Base-by-base conservation (phyloP, 2,329 filamentous ascomycete species). In the Diplodia scrobiculata region DNA sequence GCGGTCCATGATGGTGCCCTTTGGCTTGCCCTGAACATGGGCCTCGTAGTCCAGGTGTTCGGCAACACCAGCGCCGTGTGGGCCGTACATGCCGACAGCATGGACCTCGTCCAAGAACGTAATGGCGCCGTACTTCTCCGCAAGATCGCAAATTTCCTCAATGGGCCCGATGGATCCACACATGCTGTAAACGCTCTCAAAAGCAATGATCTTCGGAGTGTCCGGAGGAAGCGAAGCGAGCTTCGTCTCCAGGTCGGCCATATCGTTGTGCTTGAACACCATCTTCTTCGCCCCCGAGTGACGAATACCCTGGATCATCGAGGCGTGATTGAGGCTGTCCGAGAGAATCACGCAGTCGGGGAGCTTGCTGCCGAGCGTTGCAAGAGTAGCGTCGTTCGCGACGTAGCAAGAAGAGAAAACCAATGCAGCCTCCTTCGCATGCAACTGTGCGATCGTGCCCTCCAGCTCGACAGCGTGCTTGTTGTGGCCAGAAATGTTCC, bases 151-250 rank as follows among this genome's bases (percentile, higher is more conserved):
- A 69, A 99, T 98, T 75, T 89, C 89, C 80, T 93, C 91, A 72
- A 99, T 99, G 0, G 95, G 95, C 0, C 92, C 95, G 76, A 99
- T 91, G 17, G 92, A 97, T 69, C 95, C 95, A 76, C 95, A 99
- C 95, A 99, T 99, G 82, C 92, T 97, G 82, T 99, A 99, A 3
- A 99, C 95, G 34, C 92, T 97, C 81, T 99, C 95, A 70, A 98
- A 99, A 2, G 95, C 95, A 70, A 99, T 99, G 71, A 99, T 97
- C 83, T 99, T 99, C 67, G 95, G 95, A 41, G 91, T 86, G 68
- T 95, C 85, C 0, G 90, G 81, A 0, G 94, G 92, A 50, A 99
- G 84, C 13, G 92, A 90, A 2, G 93, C 92, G 70, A 99, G 84
- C 80, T 99, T 98, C 60, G 87, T 87, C 82, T 99, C 95, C 17